Base-by-base conservation (phyloP, 345 rosid species). In the Abelmoschus esculentus region DNA sequence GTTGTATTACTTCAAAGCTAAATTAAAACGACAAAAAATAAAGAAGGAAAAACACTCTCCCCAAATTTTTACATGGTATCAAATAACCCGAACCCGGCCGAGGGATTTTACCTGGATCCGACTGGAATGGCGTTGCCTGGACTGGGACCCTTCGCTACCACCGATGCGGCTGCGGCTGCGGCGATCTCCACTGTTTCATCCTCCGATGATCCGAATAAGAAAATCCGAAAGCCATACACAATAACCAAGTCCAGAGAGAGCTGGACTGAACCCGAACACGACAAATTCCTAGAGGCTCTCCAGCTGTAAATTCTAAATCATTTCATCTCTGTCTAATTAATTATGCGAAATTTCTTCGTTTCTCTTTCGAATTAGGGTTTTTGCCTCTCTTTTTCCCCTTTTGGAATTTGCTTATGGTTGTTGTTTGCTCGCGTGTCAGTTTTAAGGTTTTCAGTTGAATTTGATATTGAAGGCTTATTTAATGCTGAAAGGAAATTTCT, bases 231-330 rank as follows among this genome's bases (percentile, higher is more conserved):
- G 78, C 92, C 97, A 57, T 91, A 91, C 77, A 91, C 91, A 46
- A 87, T 91, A 74, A 82, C 91, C 76, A 91, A 91, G 86, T 91
- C 92, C 1, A 83, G 97, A 56, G 92, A 91, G 87, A 91, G 90
- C 87, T 91, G 97, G 97, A 91, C 96, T 10, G 97, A 91, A 19
- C 97, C 97, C n/a, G 97, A 91, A 75, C 97, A 91, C 78, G 97
- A 91, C 77, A 91, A 91, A 75, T 91, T 91, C 72, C 91, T 91
- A 26, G 97, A 89, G 80, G 97, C 97, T 71, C 91, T 91, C 34
- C 97, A 91, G 79, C 86, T 91, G 97, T 91, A 83, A 87, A 76
- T 75, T 38, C 19, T 3, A 46, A 42, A 49, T 5, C 71, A 56
- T 65, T 73, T 40, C 31, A 19, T 73, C n/a, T 22, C 52, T 22